phyloP scores from a whole-genome alignment of 1,284 basidiomycete genomes.

The Irpex lacteus region DNA sequence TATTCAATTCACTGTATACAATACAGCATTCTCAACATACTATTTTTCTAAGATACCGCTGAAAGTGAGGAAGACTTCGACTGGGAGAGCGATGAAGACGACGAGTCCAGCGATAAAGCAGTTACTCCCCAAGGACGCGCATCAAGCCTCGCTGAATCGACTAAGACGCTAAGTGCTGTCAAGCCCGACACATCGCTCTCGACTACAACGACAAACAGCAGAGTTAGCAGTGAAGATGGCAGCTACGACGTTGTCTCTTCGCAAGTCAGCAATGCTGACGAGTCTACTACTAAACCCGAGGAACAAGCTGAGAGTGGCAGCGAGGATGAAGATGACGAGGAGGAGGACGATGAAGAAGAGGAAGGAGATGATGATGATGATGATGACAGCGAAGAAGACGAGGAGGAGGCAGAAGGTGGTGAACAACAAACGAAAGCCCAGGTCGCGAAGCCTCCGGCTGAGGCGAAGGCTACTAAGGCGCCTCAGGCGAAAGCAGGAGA shows the following conservation, averaged over 20 bases:
- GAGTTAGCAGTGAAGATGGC: constrained; percentile 54
- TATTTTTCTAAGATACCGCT: constrained; percentile 38
- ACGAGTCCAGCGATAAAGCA: constrained; percentile 39
- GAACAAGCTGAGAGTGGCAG: constrained; percentile 25
- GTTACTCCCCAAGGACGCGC: constrained; percentile 2
- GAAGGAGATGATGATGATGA: constrained; percentile 8
- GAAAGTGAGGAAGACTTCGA: constrained; percentile 76
- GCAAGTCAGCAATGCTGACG: constrained; percentile 31
- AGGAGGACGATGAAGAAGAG: constrained; percentile 12
- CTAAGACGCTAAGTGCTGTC: constrained; percentile 7
- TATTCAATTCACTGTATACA: constrained; percentile 3
- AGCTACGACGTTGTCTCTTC: constrained; percentile 74
- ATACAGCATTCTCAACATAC: constrained; percentile 4
- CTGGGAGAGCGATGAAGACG: constrained; percentile 74
- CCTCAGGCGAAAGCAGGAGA: constrained; percentile 31
- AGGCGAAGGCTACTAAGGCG: not conserved
- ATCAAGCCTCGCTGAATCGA: not conserved
- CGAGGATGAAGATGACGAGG: constrained; percentile 14
- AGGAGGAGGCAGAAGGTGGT: constrained; percentile 9
- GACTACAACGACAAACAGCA: constrained; percentile 42
- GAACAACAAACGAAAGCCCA: constrained; percentile 11
- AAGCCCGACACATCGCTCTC: constrained; percentile 30
- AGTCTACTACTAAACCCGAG: constrained; percentile 14
- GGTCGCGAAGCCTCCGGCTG: constrained; percentile 1
- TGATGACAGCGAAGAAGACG: constrained; percentile 15